Percentiles rank a stretch among this genome's conserved stretches.
Conservation (phyloP, 768 basidiomycete genomes). For the Macrolepiota fuliginosa region DNA sequence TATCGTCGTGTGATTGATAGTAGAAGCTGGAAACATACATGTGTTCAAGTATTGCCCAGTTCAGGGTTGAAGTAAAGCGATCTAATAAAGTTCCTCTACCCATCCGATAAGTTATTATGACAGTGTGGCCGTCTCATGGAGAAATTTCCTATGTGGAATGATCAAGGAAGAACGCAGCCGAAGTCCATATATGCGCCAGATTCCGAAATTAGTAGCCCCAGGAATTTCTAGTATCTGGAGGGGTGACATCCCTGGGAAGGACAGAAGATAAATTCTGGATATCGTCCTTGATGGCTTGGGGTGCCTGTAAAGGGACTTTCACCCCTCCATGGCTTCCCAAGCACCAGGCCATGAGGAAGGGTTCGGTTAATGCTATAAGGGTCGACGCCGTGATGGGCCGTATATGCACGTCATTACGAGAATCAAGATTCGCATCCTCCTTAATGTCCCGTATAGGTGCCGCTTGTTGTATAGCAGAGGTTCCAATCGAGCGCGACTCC, state of each 20-base stretch:
- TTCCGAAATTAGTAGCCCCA: slow-evolving; percentile 6
- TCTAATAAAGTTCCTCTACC: background rate
- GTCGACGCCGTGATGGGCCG: slow-evolving; percentile 36
- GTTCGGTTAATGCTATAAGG: slow-evolving; percentile 42
- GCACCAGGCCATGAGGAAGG: slow-evolving; percentile 40
- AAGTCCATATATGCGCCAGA: background rate
- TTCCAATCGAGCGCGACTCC: background rate
- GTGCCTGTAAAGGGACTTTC: background rate
- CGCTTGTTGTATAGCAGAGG: background rate
- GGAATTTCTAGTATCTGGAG: background rate
- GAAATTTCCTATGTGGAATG: background rate
- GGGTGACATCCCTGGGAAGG: background rate
- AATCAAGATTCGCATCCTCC: background rate
- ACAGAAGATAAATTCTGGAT: background rate
- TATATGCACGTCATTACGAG: slow-evolving; percentile 13
- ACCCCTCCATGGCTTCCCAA: slow-evolving; percentile 7
- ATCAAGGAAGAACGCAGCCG: background rate
- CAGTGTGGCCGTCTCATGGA: background rate
- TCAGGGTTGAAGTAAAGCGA: background rate
- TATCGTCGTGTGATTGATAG: background rate
- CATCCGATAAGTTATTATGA: background rate
- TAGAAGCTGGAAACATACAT: background rate
- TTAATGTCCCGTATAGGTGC: background rate
- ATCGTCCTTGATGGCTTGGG: background rate
- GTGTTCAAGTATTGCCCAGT: background rate